phyloP scores from a whole-genome alignment of 345 rosid genomes.

The Syzygium oleosum region DNA sequence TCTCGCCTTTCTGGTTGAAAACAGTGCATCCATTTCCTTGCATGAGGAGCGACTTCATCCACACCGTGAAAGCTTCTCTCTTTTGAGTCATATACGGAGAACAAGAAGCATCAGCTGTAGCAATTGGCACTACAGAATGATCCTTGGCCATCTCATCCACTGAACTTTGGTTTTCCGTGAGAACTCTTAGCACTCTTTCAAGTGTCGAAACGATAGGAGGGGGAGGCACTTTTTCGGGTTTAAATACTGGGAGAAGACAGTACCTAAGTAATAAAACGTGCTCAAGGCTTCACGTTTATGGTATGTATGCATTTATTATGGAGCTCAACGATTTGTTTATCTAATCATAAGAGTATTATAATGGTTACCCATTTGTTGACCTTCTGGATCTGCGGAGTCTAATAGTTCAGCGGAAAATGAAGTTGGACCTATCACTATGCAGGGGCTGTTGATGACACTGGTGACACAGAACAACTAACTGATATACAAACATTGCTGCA shows the following conservation, averaged over 20 bases:
- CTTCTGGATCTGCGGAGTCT: background rate
- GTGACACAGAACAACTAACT: background rate
- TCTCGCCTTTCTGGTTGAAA: conserved; percentile 23
- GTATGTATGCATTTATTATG: background rate
- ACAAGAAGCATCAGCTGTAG: background rate
- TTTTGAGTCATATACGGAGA: conserved; percentile 2
- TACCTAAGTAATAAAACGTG: background rate
- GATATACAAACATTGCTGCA: background rate
- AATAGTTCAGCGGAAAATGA: background rate
- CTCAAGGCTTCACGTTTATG: background rate
- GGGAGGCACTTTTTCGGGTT: background rate
- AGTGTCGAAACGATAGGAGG: background rate
- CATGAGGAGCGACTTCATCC: conserved; percentile 40
- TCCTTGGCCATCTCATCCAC: background rate
- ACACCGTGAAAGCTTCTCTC: conserved; percentile 22
- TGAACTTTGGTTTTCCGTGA: background rate
- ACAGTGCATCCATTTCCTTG: conserved; percentile 39
- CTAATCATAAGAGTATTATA: background rate
- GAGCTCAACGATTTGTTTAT: background rate
- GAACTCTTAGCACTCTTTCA: background rate
- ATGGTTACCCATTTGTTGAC: background rate
- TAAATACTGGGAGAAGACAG: background rate
- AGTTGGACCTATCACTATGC: background rate
- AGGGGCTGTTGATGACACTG: background rate
- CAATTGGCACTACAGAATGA: background rate